Evolutionary conservation across 441 rosid genomes (phyloP).

Genomic region (Flueggea neowawraea): DNA sequence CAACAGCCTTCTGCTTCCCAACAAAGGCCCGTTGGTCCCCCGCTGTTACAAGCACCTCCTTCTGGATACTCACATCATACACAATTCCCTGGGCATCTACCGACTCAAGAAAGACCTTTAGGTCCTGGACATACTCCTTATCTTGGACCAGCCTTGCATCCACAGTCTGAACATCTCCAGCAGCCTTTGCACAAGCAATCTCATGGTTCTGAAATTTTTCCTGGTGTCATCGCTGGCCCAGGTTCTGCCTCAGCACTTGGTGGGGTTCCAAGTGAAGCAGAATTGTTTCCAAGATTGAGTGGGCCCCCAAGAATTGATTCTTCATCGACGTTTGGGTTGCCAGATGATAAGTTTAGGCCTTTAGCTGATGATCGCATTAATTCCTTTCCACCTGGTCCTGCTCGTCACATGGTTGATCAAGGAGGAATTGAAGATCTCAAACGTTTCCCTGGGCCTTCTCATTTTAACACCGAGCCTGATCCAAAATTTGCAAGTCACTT

Average conservation of each 20-base stretch:
- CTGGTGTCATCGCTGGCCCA: conserved; percentile 26
- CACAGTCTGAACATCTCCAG: conserved; percentile 18
- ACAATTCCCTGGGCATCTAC: conserved; percentile 30
- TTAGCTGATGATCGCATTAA: conserved; percentile 33
- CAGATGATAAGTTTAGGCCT: conserved; percentile 36
- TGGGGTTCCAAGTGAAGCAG: conserved; percentile 35
- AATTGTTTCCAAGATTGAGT: conserved; percentile 33
- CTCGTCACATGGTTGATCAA: conserved; percentile 27
- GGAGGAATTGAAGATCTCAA: conserved; percentile 47
- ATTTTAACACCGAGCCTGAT: conserved; percentile 32
- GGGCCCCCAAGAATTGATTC: conserved; percentile 30
- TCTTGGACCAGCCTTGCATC: conserved; percentile 18
- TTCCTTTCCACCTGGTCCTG: conserved; percentile 30
- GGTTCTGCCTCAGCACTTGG: conserved; percentile 31
- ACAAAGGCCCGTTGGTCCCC: conserved; percentile 41
- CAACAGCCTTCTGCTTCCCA: conserved; percentile 31
- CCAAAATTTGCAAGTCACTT: conserved; percentile 33
- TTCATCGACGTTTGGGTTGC: conserved; percentile 21
- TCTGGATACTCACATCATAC: conserved; percentile 31
- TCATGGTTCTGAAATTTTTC: conserved; percentile 29
- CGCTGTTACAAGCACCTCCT: conserved; percentile 33
- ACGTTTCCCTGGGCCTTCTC: conserved; percentile 41
- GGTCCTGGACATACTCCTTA: conserved; percentile 29
- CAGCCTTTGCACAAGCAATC: conserved; percentile 22
- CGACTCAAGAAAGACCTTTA: conserved; percentile 36